Conservation (phyloP, 768 basidiomycete species). For the Kwoniella mangroviensis region DNA sequence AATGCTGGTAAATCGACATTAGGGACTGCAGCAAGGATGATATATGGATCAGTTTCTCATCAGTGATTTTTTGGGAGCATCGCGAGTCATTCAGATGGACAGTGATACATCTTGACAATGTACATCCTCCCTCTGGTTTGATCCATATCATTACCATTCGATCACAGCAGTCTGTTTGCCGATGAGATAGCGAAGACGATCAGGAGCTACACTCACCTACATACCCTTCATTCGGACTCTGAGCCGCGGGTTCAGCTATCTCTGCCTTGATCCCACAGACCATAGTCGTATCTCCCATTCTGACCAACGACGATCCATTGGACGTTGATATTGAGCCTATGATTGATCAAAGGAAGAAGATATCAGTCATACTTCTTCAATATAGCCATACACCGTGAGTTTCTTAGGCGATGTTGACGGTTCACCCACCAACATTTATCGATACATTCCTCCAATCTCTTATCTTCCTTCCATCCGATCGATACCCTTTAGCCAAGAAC, state of each 20-base stretch:
- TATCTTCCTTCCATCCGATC: slow-evolving; percentile 82
- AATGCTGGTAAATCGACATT: slow-evolving; percentile 93
- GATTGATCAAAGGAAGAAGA: no score
- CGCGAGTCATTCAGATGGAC: no score
- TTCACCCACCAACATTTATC: slow-evolving; percentile 71
- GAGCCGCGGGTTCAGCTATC: slow-evolving; percentile 85
- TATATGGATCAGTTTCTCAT: neutral
- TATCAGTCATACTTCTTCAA: neutral
- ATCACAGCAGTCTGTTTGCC: no score
- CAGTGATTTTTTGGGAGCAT: neutral
- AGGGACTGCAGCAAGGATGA: slow-evolving; percentile 66
- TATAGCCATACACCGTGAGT: no score
- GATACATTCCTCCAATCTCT: slow-evolving; percentile 73
- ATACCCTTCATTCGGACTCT: slow-evolving; percentile 75
- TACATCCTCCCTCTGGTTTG: no score
- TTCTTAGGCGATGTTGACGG: no score
- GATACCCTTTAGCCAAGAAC: slow-evolving; percentile 74
- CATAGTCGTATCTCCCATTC: slow-evolving; percentile 89
- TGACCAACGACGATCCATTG: slow-evolving; percentile 86
- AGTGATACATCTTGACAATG: no score
- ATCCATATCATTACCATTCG: no score
- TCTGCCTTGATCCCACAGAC: slow-evolving; percentile 97
- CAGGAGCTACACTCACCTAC: slow-evolving; percentile 65
- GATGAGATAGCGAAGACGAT: neutral
- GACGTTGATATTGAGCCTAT: slow-evolving; percentile 94